Evolutionary conservation across 495 filamentous ascomycete species (phyloP).

Genomic region (Annulohypoxylon stygium): DNA sequence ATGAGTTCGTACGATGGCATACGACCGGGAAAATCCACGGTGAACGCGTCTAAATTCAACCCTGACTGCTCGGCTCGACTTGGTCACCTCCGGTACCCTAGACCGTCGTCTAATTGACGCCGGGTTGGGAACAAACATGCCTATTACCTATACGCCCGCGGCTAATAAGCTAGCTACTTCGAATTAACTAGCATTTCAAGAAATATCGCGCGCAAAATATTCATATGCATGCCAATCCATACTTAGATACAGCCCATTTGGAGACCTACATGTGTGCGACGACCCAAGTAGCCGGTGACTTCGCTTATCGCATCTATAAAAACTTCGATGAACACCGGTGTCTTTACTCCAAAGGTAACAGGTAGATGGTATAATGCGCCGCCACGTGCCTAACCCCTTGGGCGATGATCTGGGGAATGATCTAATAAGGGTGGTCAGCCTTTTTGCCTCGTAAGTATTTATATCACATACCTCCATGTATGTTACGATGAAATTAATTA

Average conservation of each 20-base stretch:
- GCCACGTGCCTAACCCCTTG: conserved; percentile 22
- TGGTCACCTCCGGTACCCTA: not conserved
- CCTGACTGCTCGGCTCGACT: not conserved
- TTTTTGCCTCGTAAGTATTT: not conserved
- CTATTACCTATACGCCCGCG: conserved; percentile 17
- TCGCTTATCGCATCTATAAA: conserved; percentile 2
- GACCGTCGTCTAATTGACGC: conserved; percentile 34
- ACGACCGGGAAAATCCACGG: not conserved
- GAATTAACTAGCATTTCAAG: not conserved
- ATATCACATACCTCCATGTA: not conserved
- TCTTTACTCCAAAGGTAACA: not conserved
- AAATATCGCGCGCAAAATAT: not conserved
- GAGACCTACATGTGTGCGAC: not conserved
- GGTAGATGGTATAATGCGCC: not conserved
- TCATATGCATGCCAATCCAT: not conserved
- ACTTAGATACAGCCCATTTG: not conserved
- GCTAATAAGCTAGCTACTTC: conserved; percentile 35
- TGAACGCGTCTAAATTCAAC: conserved; percentile 22
- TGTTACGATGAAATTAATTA: not conserved
- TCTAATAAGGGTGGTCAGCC: not conserved
- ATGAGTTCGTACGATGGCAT: not conserved
- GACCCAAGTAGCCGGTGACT: conserved; percentile 20
- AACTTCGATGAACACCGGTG: not conserved
- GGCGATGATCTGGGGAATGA: not conserved
- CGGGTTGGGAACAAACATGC: conserved; percentile 4